Conservation (phyloP, 2,329 filamentous ascomycete genomes). For the Saccharata proteae region DNA sequence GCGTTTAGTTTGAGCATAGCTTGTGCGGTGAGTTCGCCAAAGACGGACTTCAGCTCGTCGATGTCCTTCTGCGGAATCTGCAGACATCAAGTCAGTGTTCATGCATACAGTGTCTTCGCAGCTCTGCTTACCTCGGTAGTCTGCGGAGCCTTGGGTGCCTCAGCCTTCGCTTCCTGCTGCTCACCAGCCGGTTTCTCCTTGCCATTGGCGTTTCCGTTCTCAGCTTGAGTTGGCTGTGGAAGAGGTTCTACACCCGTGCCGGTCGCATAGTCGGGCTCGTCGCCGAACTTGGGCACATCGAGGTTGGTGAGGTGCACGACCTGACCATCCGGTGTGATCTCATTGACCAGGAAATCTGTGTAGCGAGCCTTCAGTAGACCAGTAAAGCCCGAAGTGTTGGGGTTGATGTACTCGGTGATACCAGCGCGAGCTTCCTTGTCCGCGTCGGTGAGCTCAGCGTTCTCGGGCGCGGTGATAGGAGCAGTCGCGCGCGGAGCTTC, state of each 20-base stretch:
- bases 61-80: slow-evolving; percentile 28
- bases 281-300: slow-evolving; percentile 11
- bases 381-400: slow-evolving; percentile 45
- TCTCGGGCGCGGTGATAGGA: too few relatives aligned
- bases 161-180: slow-evolving; percentile 12
- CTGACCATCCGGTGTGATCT: slow-evolving; percentile 63
- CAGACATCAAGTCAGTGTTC: not conserved
- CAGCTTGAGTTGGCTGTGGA: not conserved
- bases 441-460: too few relatives aligned
- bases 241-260: slow-evolving; percentile 2
- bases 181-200: slow-evolving; percentile 8
- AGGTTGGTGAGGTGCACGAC: slow-evolving; percentile 59
- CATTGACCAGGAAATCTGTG: slow-evolving; percentile 87
- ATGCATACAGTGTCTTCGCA: not conserved
- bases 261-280: slow-evolving; percentile 1
- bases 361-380: slow-evolving; percentile 62
- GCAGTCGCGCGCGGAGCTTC: too few relatives aligned
- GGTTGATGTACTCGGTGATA: slow-evolving; percentile 51
- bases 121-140: slow-evolving; percentile 9
- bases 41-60: slow-evolving; percentile 29
- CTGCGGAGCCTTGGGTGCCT: slow-evolving; percentile 1
- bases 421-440: slow-evolving; percentile 37
- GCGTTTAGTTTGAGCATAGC: slow-evolving; percentile 45
- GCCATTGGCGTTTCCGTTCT: not conserved
- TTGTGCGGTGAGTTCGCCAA: slow-evolving; percentile 38